A percentile compares a stretch with the other conserved stretches of the same genome.
Evolutionary conservation across 257 asterid genomes (phyloP).

Genomic region (Cruciata laevipes): DNA sequence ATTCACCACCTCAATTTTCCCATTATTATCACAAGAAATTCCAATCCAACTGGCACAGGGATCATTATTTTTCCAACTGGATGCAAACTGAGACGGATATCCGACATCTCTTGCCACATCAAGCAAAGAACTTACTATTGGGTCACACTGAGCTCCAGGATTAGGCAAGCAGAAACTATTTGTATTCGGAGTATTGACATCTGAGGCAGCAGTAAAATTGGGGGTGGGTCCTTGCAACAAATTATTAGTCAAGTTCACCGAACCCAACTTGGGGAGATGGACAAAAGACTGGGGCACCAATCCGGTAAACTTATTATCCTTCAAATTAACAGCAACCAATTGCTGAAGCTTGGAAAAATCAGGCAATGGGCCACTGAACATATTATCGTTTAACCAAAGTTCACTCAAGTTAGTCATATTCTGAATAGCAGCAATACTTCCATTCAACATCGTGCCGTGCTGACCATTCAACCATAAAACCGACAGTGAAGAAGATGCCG

Average conservation of each 20-base stretch:
- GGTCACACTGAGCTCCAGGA: conserved; percentile 57
- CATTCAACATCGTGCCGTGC: conserved; percentile 38
- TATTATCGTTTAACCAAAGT: conserved; percentile 59
- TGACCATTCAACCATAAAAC: conserved; percentile 64
- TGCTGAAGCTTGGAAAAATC: conserved; percentile 40
- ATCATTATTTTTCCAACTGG: conserved; percentile 54
- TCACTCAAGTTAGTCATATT: conserved; percentile 48
- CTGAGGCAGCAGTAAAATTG: conserved; percentile 30
- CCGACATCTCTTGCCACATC: conserved; percentile 41
- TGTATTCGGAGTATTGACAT: conserved; percentile 22
- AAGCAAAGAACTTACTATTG: conserved; percentile 48
- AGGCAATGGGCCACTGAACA: conserved; percentile 56
- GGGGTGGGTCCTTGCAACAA: conserved; percentile 68
- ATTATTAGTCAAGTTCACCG: conserved; percentile 66
- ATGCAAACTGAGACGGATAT: conserved; percentile 47
- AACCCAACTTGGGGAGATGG: conserved; percentile 26
- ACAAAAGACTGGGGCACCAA: conserved; percentile 55
- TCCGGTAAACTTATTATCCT: conserved; percentile 66
- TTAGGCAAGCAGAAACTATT: conserved; percentile 52
- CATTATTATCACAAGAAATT: conserved; percentile 36
- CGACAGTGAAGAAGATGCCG: conserved; percentile 38
- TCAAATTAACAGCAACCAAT: conserved; percentile 41
- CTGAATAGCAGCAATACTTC: conserved; percentile 40
- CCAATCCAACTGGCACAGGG: conserved; percentile 64
- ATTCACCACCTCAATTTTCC: conserved; percentile 45